These are phyloP conservation scores for Xylaria venustula DNA, from an alignment of 495 filamentous ascomycete genomes.

Conservation along the genomic window DNA sequence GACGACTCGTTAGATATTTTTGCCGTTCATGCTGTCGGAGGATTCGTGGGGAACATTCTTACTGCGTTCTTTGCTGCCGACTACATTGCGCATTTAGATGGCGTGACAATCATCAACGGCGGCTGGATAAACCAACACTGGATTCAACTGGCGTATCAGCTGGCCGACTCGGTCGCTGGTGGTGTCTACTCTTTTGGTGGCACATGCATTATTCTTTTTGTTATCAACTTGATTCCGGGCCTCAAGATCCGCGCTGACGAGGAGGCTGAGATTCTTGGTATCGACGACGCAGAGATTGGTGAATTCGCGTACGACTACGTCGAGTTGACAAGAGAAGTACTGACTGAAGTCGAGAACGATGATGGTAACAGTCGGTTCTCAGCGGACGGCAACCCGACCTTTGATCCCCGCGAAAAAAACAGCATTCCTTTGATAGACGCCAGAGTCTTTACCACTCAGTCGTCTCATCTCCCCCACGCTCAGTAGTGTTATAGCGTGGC, in stretches of 20 bases:
- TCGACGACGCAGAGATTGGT: conserved; percentile 94
- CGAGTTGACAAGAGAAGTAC: conserved; percentile 82
- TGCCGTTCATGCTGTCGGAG: conserved; percentile 85
- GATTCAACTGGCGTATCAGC: conserved; percentile 83
- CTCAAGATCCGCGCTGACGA: conserved; percentile 76
- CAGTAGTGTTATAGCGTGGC: not conserved
- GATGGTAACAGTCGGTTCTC: conserved; percentile 36
- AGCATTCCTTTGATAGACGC: conserved; percentile 35
- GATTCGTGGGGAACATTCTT: conserved; percentile 82
- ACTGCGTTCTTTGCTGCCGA: conserved; percentile 93
- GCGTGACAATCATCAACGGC: conserved; percentile 65
- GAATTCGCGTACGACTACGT: conserved; percentile 99
- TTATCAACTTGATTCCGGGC: conserved; percentile 85
- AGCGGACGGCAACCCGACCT: conserved; percentile 21
- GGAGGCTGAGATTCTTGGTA: conserved; percentile 85
- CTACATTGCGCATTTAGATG: conserved; percentile 89
- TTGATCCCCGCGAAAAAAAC: conserved; percentile 35
- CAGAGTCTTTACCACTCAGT: conserved; percentile 21
- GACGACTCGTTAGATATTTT: conserved; percentile 96
- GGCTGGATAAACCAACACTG: conserved; percentile 92
- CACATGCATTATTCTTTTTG: conserved; percentile 80
- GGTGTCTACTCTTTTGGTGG: conserved; percentile 84
- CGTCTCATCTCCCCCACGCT: conserved; percentile 16
- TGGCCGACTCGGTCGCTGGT: conserved; percentile 82
- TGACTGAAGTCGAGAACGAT: conserved; percentile 57